A percentile compares a stretch with the other conserved stretches of the same genome.
Evolutionary conservation across 345 rosid species (phyloP).

Genomic region (Erysimum cheiranthoides): DNA sequence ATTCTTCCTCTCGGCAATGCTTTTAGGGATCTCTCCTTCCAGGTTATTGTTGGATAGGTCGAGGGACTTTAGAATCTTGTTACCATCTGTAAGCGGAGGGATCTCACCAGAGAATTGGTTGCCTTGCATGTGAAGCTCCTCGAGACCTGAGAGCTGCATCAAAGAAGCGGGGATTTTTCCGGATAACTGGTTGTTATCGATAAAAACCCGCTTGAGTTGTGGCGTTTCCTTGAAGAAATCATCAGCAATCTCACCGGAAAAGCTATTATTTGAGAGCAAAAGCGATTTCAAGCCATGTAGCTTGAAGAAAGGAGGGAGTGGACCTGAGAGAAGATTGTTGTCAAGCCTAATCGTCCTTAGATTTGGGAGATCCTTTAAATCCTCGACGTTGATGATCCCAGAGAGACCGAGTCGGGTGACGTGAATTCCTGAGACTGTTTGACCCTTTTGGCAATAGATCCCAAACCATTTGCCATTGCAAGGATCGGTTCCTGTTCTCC

Average conservation of each 20-base stretch:
- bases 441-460: conserved; percentile 53
- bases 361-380: conserved; percentile 49
- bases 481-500: conserved; percentile 62
- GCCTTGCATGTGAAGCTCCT: conserved; percentile 70
- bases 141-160: conserved; percentile 50
- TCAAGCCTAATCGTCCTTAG: conserved; percentile 62
- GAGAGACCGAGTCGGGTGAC: conserved; percentile 59
- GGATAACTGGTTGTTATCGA: conserved; percentile 57
- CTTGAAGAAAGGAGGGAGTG: conserved; percentile 65
- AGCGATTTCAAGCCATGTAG: conserved; percentile 57
- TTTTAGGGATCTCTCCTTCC: conserved; percentile 67
- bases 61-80: conserved; percentile 45
- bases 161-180: conserved; percentile 67
- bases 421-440: conserved; percentile 60
- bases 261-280: conserved; percentile 57
- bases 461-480: conserved; percentile 70
- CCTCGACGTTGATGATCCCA: conserved; percentile 58
- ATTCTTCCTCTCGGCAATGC: conserved; percentile 43
- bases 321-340: conserved; percentile 64
- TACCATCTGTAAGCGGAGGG: conserved; percentile 50
- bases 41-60: conserved; percentile 65
- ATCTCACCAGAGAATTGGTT: conserved; percentile 76
- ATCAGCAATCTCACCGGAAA: conserved; percentile 62
- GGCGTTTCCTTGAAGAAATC: conserved; percentile 59
- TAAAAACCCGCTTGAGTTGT: conserved; percentile 63